These are phyloP conservation scores for Astrocystis sublimbata DNA, from an alignment of 495 filamentous ascomycete genomes.

Conservation along the genomic window DNA sequence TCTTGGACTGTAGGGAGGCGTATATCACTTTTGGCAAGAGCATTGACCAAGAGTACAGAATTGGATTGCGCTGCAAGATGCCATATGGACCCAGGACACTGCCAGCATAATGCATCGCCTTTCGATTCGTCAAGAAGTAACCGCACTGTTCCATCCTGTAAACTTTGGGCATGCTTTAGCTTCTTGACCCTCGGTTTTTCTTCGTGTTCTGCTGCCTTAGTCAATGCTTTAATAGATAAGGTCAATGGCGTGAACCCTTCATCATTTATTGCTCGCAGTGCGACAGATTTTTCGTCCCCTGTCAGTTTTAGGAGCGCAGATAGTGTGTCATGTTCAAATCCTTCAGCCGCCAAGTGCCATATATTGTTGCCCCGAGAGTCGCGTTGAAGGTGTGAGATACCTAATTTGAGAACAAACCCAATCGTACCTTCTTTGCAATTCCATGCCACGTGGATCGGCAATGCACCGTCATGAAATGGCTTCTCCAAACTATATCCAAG, in stretches of 20 bases:
- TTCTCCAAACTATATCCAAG: background rate
- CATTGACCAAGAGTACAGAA: background rate
- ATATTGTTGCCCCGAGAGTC: background rate
- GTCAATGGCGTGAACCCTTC: slow-evolving; percentile 3
- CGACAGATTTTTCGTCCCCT: background rate
- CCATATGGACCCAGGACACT: background rate
- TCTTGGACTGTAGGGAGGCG: background rate
- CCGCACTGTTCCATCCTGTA: background rate
- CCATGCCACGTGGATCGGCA: background rate
- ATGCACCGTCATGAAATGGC: background rate
- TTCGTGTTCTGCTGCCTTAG: background rate
- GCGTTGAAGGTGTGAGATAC: background rate
- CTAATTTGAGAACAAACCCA: background rate
- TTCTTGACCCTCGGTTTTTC: background rate
- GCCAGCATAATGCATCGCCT: background rate
- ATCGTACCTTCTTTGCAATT: background rate
- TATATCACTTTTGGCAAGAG: background rate
- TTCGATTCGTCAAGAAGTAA: background rate
- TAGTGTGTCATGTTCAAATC: background rate
- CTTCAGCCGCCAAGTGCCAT: background rate
- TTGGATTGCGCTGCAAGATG: background rate
- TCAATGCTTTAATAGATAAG: background rate
- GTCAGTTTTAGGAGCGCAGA: background rate
- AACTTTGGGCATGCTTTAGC: background rate
- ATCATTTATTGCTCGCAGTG: background rate